Percentiles rank a stretch among this genome's conserved stretches.
phyloP scores from a whole-genome alignment of 2,329 filamentous ascomycete genomes.

The Tolypocladium endophyticum region DNA sequence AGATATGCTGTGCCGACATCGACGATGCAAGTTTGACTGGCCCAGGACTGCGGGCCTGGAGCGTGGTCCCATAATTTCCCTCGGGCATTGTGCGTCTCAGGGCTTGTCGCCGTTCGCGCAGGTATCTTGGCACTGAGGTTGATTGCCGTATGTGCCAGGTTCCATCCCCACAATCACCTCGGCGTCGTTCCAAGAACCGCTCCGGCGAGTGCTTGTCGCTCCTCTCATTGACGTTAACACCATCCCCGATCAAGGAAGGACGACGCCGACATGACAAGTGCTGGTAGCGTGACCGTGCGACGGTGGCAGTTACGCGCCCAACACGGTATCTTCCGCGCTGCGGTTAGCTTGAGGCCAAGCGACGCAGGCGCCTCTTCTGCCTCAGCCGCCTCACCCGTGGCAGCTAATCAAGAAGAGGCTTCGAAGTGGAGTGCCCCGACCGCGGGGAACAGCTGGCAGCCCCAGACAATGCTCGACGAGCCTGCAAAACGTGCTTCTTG shows the following conservation, averaged over 20 bases:
- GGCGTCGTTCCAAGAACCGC: not conserved
- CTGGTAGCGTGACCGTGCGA: constrained; percentile 1
- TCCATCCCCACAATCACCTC: not conserved
- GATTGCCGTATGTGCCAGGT: not conserved
- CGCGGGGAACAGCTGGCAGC: not conserved
- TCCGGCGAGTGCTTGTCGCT: not conserved
- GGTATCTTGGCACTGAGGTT: not conserved
- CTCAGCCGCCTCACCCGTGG: constrained; percentile 3
- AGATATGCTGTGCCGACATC: not conserved
- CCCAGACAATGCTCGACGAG: not conserved
- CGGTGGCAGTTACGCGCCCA: not conserved
- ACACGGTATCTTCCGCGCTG: constrained; percentile 3
- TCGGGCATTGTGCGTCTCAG: not conserved
- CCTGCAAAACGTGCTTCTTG: not conserved
- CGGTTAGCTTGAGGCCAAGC: not conserved
- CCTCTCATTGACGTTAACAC: not conserved
- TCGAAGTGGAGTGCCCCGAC: not conserved
- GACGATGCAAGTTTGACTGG: not conserved
- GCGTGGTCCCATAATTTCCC: not conserved
- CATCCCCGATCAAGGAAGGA: not conserved
- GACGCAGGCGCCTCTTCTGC: not conserved
- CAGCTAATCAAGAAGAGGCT: constrained; percentile 1
- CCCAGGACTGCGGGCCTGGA: too few species aligned
- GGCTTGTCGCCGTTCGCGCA: not conserved
- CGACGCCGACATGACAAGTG: not conserved